Conservation (phyloP, 2,329 filamentous ascomycete species). For the Alternaria atra region DNA sequence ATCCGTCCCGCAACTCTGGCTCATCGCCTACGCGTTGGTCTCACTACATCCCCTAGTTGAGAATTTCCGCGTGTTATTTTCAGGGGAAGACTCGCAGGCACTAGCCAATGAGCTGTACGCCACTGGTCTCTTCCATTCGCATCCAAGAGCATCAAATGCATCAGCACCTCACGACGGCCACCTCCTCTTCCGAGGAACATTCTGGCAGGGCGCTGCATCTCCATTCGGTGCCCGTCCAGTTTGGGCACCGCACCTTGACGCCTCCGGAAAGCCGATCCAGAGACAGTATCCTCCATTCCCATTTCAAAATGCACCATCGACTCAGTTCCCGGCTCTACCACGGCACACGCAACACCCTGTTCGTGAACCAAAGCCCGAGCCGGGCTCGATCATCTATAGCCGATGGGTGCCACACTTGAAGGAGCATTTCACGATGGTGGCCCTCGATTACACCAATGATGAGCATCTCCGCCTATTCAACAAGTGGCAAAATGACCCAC, state of each 20-base stretch:
- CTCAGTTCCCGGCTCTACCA: slow-evolving; percentile 56
- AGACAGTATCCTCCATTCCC: slow-evolving; percentile 54
- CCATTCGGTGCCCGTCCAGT: slow-evolving; percentile 54
- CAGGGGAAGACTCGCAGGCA: slow-evolving; percentile 48
- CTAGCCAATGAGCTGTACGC: slow-evolving; percentile 53
- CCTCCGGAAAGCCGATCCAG: slow-evolving; percentile 51
- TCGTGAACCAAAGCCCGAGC: slow-evolving; percentile 74
- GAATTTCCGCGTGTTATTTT: slow-evolving; percentile 55
- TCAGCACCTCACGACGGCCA: slow-evolving; percentile 51
- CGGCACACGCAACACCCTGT: slow-evolving; percentile 74
- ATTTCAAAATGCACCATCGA: slow-evolving; percentile 58
- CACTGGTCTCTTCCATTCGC: slow-evolving; percentile 55
- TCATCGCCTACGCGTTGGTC: slow-evolving; percentile 57
- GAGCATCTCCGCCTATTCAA: slow-evolving; percentile 77
- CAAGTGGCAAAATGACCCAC: slow-evolving; percentile 83
- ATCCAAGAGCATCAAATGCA: slow-evolving; percentile 51
- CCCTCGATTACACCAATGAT: slow-evolving; percentile 70
- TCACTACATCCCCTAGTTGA: slow-evolving; percentile 56
- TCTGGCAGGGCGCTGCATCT: slow-evolving; percentile 57
- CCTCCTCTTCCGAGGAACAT: slow-evolving; percentile 61
- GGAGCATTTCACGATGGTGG: slow-evolving; percentile 81
- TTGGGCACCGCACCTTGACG: slow-evolving; percentile 49
- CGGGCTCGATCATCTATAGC: slow-evolving; percentile 77
- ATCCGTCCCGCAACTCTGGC: slow-evolving; percentile 58
- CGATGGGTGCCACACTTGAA: slow-evolving; percentile 79